Base-by-base conservation (phyloP, 148 eudicot species). In the Cornus suecica region DNA sequence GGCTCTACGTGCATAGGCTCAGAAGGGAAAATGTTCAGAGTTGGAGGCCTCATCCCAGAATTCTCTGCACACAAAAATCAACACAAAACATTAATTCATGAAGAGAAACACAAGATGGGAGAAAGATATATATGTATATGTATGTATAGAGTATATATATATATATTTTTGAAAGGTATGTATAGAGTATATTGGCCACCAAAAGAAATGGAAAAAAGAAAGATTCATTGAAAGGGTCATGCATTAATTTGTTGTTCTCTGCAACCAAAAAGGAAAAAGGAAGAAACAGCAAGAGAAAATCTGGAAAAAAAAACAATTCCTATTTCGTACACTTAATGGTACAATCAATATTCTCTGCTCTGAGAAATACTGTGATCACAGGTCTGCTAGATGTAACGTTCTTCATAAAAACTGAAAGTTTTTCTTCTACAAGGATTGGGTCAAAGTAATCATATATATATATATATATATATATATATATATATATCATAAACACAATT, bases 1-100 rank as follows among this genome's bases (percentile, higher is more conserved):
- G 97, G 91, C 51, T 89, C 95, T 66, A 83, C 86, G 80, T 95
- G 97, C 99, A 92, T 95, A 74, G 99, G 99, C 68, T 95, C 94
- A 74, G 99, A 95, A 28, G 99, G 99, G 79, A 92, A 95, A 76
- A 95, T 95, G 85, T 95, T 92, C 70, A 95, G 80, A 73, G 97
- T 95, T 66, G 89, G 92, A 63, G 97, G 97, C 76, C 92, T 92
- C 91, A 90, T 89, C 68, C 92, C 97, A 67, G 80, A 74, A 80
- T 84, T 87, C 71, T 86, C 93, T 88, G 88, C 86, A 80, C 28
- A 72, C 10, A 41, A 69, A 23, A 68, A 52, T 70, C 30, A 54
- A 45, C 62, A 29, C 51, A 29, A 64, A 34, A 6, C 56, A 73
- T 25, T 68, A 25, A 71, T 45, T 22, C n/a, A 3, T 48, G 54